Evolutionary conservation across 108 stramenopile species (phyloP).

Genomic region (Nitzschia sp.): DNA sequence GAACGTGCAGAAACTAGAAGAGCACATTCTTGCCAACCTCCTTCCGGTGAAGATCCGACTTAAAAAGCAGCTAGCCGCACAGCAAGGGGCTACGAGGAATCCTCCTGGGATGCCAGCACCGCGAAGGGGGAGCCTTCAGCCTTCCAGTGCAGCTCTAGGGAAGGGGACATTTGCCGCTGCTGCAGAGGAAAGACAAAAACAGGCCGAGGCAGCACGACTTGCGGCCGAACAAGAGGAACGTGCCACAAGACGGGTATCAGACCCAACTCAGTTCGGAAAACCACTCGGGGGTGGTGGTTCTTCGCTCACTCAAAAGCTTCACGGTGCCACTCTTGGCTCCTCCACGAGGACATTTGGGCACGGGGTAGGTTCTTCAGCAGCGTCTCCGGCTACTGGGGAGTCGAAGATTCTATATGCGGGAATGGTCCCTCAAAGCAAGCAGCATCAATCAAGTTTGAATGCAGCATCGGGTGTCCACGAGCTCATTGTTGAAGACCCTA

Average conservation of each 20-base stretch:
- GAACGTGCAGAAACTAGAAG: slow-evolving; percentile 78
- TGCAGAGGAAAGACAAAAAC: slow-evolving; percentile 61
- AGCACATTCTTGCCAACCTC: slow-evolving; percentile 83
- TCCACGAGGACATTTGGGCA: slow-evolving; percentile 33
- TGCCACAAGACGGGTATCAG: slow-evolving; percentile 13
- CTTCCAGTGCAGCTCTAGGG: slow-evolving; percentile 24
- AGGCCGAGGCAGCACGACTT: slow-evolving; percentile 41
- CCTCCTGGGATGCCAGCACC: slow-evolving; percentile 70
- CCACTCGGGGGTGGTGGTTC: slow-evolving; percentile 55
- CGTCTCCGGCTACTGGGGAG: neutral
- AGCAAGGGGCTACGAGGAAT: slow-evolving; percentile 80
- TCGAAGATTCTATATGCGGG: slow-evolving; percentile 73
- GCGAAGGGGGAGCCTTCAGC: slow-evolving; percentile 41
- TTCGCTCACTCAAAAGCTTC: slow-evolving; percentile 60
- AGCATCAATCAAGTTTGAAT: slow-evolving; percentile 60
- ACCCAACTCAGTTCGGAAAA: slow-evolving; percentile 58
- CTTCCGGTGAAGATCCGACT: slow-evolving; percentile 83
- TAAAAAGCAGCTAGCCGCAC: slow-evolving; percentile 79
- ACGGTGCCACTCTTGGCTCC: slow-evolving; percentile 63
- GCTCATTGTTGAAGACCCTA: slow-evolving; percentile 42
- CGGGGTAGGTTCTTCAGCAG: slow-evolving; percentile 33
- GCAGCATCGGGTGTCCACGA: slow-evolving; percentile 72
- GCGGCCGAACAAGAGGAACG: slow-evolving; percentile 32
- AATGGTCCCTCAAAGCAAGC: slow-evolving; percentile 74
- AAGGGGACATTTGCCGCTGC: slow-evolving; percentile 68